A percentile compares a stretch with the other conserved stretches of the same genome.
phyloP scores from a whole-genome alignment of 2,329 filamentous ascomycete species.

The Calonectria ilicicola region DNA sequence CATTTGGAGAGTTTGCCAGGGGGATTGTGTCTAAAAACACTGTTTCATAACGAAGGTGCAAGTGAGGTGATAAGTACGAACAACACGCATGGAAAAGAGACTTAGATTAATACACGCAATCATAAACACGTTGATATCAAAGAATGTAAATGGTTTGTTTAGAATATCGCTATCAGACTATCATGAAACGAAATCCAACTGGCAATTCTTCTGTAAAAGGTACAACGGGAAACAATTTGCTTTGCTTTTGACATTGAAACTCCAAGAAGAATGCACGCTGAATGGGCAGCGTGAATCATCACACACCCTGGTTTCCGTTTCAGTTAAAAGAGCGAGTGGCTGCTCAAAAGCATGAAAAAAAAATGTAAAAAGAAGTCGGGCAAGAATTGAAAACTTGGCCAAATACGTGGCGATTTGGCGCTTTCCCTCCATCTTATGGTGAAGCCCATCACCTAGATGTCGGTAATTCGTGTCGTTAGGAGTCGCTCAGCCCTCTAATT shows the following conservation, averaged over 20 bases:
- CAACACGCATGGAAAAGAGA: not conserved
- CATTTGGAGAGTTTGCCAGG: constrained; percentile 81
- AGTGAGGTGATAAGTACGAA: not conserved
- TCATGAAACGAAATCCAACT: not conserved
- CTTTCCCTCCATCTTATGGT: not conserved
- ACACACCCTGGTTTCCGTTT: too few relatives aligned
- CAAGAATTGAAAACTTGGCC: not conserved
- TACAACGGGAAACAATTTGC: not conserved
- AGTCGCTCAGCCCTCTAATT: not conserved
- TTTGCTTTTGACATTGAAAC: not conserved
- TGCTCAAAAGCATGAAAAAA: not conserved
- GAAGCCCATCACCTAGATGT: not conserved
- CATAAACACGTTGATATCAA: not conserved
- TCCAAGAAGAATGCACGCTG: not conserved
- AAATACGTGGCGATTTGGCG: not conserved
- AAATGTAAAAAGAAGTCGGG: not conserved
- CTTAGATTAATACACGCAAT: not conserved
- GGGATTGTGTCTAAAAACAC: constrained; percentile 72
- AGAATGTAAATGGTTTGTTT: not conserved
- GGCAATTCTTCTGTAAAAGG: not conserved
- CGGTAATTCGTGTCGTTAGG: not conserved
- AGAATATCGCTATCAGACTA: not conserved
- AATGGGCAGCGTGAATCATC: not conserved
- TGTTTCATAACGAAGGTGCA: constrained; percentile 49
- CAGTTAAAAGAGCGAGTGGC: not conserved